These are phyloP conservation scores for Dioszegia hungarica DNA, from an alignment of 768 basidiomycete species.

Conservation along the genomic window DNA sequence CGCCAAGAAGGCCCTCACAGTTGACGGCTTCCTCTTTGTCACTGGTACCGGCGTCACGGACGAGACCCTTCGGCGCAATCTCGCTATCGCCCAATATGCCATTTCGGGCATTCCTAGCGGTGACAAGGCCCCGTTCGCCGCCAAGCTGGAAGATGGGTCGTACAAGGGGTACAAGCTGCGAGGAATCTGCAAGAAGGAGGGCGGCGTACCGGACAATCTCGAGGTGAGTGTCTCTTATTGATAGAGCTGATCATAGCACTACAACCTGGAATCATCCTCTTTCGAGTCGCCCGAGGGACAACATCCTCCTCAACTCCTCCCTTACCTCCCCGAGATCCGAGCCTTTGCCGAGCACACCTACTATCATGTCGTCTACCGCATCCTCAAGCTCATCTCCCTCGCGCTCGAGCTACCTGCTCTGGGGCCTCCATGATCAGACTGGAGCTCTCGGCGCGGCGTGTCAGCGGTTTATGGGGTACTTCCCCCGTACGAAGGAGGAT, in stretches of 20 bases:
- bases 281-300: constrained; percentile 10
- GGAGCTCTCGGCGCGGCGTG: constrained; percentile 21
- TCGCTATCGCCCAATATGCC: constrained; percentile 28
- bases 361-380: constrained; percentile 24
- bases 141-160: constrained; percentile 20
- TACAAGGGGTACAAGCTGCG: constrained; percentile 26
- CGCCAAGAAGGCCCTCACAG: constrained; percentile 26
- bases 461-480: constrained; percentile 27
- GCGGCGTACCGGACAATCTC: constrained; percentile 28
- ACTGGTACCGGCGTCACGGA: constrained; percentile 25
- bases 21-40: constrained; percentile 31
- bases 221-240: constrained; percentile 10
- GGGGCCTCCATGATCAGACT: constrained; percentile 23
- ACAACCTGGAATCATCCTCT: constrained; percentile 30
- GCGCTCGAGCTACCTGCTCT: constrained; percentile 26
- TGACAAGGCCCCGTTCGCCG: constrained; percentile 22
- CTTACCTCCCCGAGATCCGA: constrained; percentile 24
- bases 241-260: constrained; percentile 12
- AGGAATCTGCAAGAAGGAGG: constrained; percentile 25
- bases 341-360: constrained; percentile 25
- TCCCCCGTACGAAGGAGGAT: constrained; percentile 17
- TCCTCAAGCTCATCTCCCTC: constrained; percentile 12
- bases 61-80: constrained; percentile 19
- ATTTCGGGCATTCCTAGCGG: constrained; percentile 16
- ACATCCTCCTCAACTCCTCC: constrained; percentile 17